A percentile compares a stretch with the other conserved stretches of the same genome.
phyloP scores from a whole-genome alignment of 2,329 filamentous ascomycete genomes.

The Phialophora expanda region DNA sequence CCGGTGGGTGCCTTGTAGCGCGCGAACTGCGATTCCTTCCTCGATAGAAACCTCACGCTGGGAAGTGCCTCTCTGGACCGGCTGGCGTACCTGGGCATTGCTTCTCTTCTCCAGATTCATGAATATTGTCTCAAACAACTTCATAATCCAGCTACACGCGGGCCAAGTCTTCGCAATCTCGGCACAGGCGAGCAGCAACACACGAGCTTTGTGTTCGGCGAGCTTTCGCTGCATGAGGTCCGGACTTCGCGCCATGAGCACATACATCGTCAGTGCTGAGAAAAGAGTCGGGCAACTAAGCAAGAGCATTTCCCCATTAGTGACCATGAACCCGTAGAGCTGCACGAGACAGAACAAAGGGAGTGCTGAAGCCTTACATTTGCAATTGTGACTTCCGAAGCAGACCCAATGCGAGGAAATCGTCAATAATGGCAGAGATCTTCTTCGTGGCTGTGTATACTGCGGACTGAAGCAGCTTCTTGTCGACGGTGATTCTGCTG shows the following conservation, averaged over 20 bases:
- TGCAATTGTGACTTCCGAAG: slow-evolving; percentile 19
- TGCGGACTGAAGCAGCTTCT: slow-evolving; percentile 14
- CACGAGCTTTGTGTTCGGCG: slow-evolving; percentile 38
- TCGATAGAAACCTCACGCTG: too few species aligned
- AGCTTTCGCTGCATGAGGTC: slow-evolving; percentile 36
- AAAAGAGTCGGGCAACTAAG: slow-evolving; percentile 37
- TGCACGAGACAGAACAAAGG: too few species aligned
- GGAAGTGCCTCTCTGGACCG: too few species aligned
- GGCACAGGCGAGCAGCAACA: slow-evolving; percentile 37
- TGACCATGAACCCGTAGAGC: too few species aligned
- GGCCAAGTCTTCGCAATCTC: slow-evolving; percentile 39
- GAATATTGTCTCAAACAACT: slow-evolving; percentile 25
- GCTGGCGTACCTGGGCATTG: too few species aligned
- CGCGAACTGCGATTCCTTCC: too few species aligned
- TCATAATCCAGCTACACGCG: slow-evolving; percentile 38
- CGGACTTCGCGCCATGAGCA: slow-evolving; percentile 35
- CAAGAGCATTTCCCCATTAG: too few species aligned
- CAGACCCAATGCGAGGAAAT: slow-evolving; percentile 26
- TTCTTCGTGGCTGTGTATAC: slow-evolving; percentile 26
- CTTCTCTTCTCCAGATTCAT: slow-evolving; percentile 16
- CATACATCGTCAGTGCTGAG: slow-evolving; percentile 37
- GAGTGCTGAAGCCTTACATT: slow-evolving; percentile 25
- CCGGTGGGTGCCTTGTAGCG: too few species aligned
- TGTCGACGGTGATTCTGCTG: slow-evolving; percentile 4
- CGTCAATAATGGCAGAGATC: slow-evolving; percentile 30